Evolutionary conservation across 2,329 filamentous ascomycete species (phyloP).

Genomic region (Tetracladium maxilliforme): DNA sequence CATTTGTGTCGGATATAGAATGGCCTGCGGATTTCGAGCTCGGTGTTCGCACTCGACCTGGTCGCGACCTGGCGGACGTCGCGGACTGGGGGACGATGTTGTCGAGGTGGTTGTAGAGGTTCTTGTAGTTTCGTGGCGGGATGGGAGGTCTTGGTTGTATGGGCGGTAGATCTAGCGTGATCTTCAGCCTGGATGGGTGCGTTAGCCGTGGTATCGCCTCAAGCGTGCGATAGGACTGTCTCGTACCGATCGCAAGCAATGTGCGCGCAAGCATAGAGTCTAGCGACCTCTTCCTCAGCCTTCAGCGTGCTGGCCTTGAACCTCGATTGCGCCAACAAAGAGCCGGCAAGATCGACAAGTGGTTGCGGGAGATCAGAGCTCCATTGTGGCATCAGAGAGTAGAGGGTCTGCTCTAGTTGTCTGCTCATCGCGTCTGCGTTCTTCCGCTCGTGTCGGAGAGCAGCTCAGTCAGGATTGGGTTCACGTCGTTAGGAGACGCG

Average conservation of each 20-base stretch:
- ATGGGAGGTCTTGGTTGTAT: slow-evolving; percentile 66
- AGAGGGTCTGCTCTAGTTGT: slow-evolving; percentile 57
- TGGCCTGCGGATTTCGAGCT: slow-evolving; percentile 1
- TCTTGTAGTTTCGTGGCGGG: slow-evolving; percentile 68
- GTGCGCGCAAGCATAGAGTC: slow-evolving; percentile 72
- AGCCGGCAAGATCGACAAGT: slow-evolving; percentile 58
- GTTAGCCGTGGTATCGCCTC: too few relatives aligned
- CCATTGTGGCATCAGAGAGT: slow-evolving; percentile 61
- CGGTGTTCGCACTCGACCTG: slow-evolving; percentile 9
- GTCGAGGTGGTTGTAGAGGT: slow-evolving; percentile 69
- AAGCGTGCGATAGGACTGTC: background rate
- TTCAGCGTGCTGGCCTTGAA: slow-evolving; percentile 65
- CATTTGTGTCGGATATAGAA: too few relatives aligned
- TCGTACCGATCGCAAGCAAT: slow-evolving; percentile 72
- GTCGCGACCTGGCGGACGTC: slow-evolving; percentile 3
- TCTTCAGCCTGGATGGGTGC: slow-evolving; percentile 58
- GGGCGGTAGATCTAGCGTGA: slow-evolving; percentile 58
- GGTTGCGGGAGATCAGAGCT: slow-evolving; percentile 50
- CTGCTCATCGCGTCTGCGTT: slow-evolving; percentile 61
- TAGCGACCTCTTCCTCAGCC: slow-evolving; percentile 75
- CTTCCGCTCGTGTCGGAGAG: background rate
- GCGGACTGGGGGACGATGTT: slow-evolving; percentile 35
- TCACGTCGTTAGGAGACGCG: slow-evolving; percentile 1
- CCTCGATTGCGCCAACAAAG: slow-evolving; percentile 67
- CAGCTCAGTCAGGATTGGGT: too few relatives aligned